Evolutionary conservation across 805 yeast genomes (phyloP).

Genomic region (Suhomyces sp.): DNA sequence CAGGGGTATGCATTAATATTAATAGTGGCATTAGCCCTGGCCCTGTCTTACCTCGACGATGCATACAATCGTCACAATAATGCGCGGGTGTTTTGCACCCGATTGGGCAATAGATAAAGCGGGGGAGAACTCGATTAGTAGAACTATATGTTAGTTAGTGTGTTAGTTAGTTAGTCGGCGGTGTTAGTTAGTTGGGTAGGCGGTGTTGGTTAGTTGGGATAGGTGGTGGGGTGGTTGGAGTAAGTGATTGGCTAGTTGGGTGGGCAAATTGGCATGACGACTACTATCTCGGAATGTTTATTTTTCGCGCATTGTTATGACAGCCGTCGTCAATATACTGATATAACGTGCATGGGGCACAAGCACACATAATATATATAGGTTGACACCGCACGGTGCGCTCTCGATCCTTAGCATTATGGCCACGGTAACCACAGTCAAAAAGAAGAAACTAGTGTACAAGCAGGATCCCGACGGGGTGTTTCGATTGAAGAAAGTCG

Average conservation of each 20-base stretch:
- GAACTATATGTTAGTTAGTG: too few relatives aligned
- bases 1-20: neutral
- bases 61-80: neutral
- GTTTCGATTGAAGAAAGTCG: conserved; percentile 31
- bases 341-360: neutral
- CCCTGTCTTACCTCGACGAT: neutral
- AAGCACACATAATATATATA: neutral
- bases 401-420: neutral
- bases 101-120: neutral
- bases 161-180: too few relatives aligned
- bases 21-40: neutral
- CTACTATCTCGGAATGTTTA: neutral
- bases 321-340: neutral
- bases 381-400: neutral
- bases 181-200: too few relatives aligned
- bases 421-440: conserved; percentile 12
- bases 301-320: neutral
- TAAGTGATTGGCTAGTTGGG: too few relatives aligned
- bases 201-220: too few relatives aligned
- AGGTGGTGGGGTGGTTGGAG: too few relatives aligned
- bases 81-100: neutral
- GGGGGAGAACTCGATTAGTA: too few relatives aligned
- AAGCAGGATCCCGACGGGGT: conserved; percentile 40
- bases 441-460: conserved; percentile 31
- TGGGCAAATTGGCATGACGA: neutral